Percentiles rank a stretch among this genome's conserved stretches.
phyloP scores from a whole-genome alignment of 202 grass and related monocot species.

The Dendrocalamus latiflorus region DNA sequence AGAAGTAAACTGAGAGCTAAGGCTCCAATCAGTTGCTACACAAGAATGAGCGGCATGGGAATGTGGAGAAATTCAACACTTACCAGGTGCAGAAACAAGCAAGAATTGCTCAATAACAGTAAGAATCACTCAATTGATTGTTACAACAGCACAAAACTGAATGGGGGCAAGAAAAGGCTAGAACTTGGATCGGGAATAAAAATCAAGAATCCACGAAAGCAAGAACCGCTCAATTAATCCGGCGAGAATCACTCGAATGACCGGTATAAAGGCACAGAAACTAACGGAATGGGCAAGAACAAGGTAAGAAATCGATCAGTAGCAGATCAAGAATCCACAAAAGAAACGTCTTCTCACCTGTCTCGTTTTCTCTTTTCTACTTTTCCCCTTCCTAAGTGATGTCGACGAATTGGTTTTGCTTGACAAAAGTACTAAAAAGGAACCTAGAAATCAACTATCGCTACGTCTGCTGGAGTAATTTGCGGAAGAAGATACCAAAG shows the following conservation, averaged over 20 bases:
- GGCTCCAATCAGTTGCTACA: not conserved
- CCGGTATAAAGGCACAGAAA: not conserved
- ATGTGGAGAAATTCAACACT: not conserved
- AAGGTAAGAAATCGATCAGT: constrained; percentile 11
- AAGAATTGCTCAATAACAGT: not conserved
- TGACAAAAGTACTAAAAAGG: not conserved
- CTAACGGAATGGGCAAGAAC: not conserved
- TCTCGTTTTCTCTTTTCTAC: not conserved
- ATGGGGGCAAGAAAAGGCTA: not conserved
- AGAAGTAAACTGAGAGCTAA: not conserved
- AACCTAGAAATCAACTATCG: not conserved
- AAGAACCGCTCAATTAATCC: not conserved
- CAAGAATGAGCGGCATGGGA: not conserved
- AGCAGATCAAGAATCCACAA: constrained; percentile 7
- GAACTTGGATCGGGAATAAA: not conserved
- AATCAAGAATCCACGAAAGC: not conserved
- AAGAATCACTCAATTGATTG: not conserved
- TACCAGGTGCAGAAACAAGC: not conserved
- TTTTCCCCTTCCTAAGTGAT: constrained; percentile 13
- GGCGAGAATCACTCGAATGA: not conserved
- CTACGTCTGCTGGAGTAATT: constrained; percentile 10
- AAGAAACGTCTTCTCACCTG: constrained; percentile 28
- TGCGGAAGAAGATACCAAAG: not conserved
- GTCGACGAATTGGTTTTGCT: constrained; percentile 36
- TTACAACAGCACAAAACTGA: not conserved